These are phyloP conservation scores for Magnaporthales sp. DNA, from an alignment of 2,329 filamentous ascomycete species.

Conservation along the genomic window DNA sequence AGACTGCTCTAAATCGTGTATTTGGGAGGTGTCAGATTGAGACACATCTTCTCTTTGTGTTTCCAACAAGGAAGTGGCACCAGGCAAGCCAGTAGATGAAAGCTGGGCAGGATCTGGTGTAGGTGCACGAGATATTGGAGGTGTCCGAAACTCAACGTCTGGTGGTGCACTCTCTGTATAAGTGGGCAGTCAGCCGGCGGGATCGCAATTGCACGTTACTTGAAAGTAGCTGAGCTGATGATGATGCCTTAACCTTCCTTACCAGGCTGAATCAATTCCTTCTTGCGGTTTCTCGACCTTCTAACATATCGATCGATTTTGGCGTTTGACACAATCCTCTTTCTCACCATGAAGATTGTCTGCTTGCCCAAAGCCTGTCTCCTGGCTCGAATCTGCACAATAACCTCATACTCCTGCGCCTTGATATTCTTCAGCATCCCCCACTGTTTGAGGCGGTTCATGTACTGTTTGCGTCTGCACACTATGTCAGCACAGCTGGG, in stretches of 20 bases:
- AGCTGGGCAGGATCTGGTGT: background rate
- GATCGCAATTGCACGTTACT: background rate
- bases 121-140: background rate
- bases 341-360: background rate
- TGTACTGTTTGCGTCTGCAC: background rate
- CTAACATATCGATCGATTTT: conserved; percentile 1
- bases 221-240: background rate
- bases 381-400: background rate
- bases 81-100: background rate
- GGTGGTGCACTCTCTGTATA: background rate
- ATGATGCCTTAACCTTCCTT: background rate
- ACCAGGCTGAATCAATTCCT: background rate
- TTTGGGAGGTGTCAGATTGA: background rate
- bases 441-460: background rate
- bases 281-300: background rate
- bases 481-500: background rate
- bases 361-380: background rate
- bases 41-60: background rate
- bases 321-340: background rate
- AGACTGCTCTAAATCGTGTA: background rate
- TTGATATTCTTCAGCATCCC: conserved; percentile 1
- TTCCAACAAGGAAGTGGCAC: background rate
- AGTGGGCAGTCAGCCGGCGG: background rate
- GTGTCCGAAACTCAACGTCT: background rate
- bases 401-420: background rate